Evolutionary conservation across 805 yeast species (phyloP), one percentile per base, ranked within the genome.

Genomic region (Nematodospora valgi): DNA sequence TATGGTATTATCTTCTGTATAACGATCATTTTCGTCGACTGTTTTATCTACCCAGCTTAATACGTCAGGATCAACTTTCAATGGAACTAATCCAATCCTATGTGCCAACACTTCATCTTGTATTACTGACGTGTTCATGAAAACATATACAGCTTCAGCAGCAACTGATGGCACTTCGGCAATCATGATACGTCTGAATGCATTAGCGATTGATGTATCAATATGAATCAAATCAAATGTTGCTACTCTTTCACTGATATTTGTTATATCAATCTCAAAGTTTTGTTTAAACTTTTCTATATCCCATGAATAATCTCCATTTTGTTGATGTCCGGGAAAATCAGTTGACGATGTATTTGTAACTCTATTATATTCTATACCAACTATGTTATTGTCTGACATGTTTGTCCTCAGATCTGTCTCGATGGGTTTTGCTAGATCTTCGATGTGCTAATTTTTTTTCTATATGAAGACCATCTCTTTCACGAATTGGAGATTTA

Each of bases 61-160:
- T 56, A 71, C 59, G 63, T 93, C 98, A 10, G 98, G 98, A 58
- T 87, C 94, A 30, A 87, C 84, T 47, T 82, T 83, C 48, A 93
- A 70, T 22, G 98, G 98, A 32, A 91, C 73, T 45, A 93, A 72
- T 32, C 98, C 98, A 44, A 93, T 80, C 68, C 98, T 80, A 56
- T 87, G 96, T 4, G 98, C 91, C 46, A 93, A 74, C 13, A 93
- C 96, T 66, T 93, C 98, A 59, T 93, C 98, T 60, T 89, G 97
- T 45, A 93, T 86, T 32, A 93, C 96, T 1, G 96, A 86, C 1
- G 98, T 93, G 62, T 93, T 93, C 72, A 87, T 91, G 68, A 84
- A 84, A 40, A 93, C 75, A 56, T 82, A 88, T 12, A 93, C 87
- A 43, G 86, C 78, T 61, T 93, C 98, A 15, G 96, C 84, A 11